Conservation (phyloP, 2,329 filamentous ascomycete genomes). For the Beauveria medogensis region DNA sequence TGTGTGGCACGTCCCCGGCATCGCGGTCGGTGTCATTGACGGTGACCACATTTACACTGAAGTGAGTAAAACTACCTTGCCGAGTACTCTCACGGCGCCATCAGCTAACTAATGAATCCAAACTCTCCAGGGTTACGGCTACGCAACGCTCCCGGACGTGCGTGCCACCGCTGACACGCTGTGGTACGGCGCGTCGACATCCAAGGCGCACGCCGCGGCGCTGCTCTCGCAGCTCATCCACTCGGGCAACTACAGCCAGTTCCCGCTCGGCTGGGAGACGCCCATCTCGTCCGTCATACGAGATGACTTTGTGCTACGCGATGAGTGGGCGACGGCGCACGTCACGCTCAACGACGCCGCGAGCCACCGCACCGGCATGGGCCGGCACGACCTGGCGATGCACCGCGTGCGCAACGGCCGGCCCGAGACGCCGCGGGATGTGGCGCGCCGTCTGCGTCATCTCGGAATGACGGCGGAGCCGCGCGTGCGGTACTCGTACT, state of each 20-base stretch:
- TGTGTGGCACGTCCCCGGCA: slow-evolving; percentile 39
- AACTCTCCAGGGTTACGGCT: slow-evolving; percentile 21
- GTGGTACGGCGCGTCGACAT: slow-evolving; percentile 47
- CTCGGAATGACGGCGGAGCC: slow-evolving; percentile 33
- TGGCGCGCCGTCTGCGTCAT: slow-evolving; percentile 31
- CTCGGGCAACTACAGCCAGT: slow-evolving; percentile 23
- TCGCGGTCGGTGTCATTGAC: slow-evolving; percentile 40
- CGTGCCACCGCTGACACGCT: slow-evolving; percentile 38
- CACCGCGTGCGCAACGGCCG: slow-evolving; percentile 8
- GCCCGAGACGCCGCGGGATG: slow-evolving; percentile 21
- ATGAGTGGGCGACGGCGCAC: slow-evolving; percentile 37
- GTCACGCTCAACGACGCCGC: slow-evolving; percentile 47
- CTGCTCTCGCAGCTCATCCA: slow-evolving; percentile 42
- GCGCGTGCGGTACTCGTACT: slow-evolving; percentile 35
- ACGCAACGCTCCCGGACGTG: slow-evolving; percentile 27
- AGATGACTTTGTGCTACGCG: slow-evolving; percentile 43
- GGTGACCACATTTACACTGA: slow-evolving; percentile 32
- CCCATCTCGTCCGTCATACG: slow-evolving; percentile 38
- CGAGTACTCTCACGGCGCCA: not conserved
- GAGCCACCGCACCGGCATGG: slow-evolving; percentile 43
- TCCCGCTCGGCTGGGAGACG: slow-evolving; percentile 36
- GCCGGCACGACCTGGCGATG: slow-evolving; percentile 29
- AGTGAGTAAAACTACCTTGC: slow-evolving; percentile 19
- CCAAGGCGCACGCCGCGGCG: slow-evolving; percentile 47
- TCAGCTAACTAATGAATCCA: too few relatives aligned